These are phyloP conservation scores for Patellifolia procumbens DNA, from an alignment of 179 eudicot genomes.

Conservation along the genomic window DNA sequence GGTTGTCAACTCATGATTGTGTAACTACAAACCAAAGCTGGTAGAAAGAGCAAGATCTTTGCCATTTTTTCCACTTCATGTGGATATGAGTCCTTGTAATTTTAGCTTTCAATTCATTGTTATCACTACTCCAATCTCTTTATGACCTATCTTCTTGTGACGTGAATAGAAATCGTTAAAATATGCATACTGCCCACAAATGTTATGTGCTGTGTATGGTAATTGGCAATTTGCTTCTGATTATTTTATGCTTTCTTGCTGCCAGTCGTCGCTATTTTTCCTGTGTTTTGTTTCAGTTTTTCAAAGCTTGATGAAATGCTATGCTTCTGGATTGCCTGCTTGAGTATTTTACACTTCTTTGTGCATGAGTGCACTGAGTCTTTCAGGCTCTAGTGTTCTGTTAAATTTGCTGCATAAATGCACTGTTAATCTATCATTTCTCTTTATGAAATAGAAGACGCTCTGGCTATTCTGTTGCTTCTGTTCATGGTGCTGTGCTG, in stretches of 20 bases:
- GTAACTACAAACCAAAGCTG: neutral
- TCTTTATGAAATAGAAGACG: slow-evolving; percentile 46
- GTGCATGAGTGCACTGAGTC: slow-evolving; percentile 1
- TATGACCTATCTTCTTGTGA: neutral
- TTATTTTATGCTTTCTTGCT: neutral
- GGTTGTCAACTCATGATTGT: neutral
- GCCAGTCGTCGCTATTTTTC: no score
- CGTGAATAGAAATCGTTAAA: neutral
- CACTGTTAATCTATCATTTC: slow-evolving; percentile 16
- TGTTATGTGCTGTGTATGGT: neutral
- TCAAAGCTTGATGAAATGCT: neutral
- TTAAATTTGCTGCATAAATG: neutral
- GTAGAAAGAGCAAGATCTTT: neutral
- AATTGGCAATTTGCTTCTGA: neutral
- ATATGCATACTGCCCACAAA: neutral
- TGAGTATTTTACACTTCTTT: neutral
- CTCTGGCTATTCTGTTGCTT: slow-evolving; percentile 58
- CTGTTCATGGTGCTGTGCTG: slow-evolving; percentile 84
- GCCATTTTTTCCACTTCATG: neutral
- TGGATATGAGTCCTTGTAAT: neutral
- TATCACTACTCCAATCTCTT: neutral
- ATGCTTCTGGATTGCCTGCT: neutral
- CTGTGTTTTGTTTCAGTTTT: neutral
- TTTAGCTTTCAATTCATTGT: neutral
- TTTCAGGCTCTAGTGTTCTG: neutral